phyloP scores from a whole-genome alignment of 441 rosid genomes.

The Adansonia grandidieri region DNA sequence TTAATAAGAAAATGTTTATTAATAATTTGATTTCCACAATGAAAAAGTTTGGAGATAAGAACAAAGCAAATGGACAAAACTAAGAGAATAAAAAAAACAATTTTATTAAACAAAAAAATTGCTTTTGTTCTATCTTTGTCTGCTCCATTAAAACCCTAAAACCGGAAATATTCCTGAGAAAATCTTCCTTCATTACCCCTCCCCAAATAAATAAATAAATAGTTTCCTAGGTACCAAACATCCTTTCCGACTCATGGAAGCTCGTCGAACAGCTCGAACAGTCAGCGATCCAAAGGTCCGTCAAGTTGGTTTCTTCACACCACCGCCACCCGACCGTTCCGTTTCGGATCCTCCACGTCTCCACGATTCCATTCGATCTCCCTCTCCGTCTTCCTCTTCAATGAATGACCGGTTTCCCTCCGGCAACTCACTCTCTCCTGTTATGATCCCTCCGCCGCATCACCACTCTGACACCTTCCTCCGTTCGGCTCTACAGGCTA shows the following conservation, averaged over 20 bases:
- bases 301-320: conserved; percentile 81
- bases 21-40: neutral
- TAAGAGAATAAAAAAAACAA: neutral
- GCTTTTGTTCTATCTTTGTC: neutral
- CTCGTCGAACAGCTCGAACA: conserved; percentile 75
- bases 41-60: neutral
- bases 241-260: conserved; percentile 49
- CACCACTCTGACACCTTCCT: conserved; percentile 57
- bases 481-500: conserved; percentile 42
- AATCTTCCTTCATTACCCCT: conserved; percentile 8
- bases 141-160: conserved; percentile 8
- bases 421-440: conserved; percentile 73
- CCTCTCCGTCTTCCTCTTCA: conserved; percentile 34
- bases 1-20: too few relatives aligned
- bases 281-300: conserved; percentile 87
- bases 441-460: conserved; percentile 77
- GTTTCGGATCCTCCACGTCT: conserved; percentile 37
- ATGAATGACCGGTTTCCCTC: conserved; percentile 54
- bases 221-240: conserved; percentile 11
- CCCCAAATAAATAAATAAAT: neutral
- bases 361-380: conserved; percentile 46
- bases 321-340: conserved; percentile 49
- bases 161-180: conserved; percentile 14
- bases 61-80: neutral
- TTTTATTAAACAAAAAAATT: neutral